Evolutionary conservation across 176 grass and related monocot species (phyloP).

Genomic region (Oryza glumipatula): DNA sequence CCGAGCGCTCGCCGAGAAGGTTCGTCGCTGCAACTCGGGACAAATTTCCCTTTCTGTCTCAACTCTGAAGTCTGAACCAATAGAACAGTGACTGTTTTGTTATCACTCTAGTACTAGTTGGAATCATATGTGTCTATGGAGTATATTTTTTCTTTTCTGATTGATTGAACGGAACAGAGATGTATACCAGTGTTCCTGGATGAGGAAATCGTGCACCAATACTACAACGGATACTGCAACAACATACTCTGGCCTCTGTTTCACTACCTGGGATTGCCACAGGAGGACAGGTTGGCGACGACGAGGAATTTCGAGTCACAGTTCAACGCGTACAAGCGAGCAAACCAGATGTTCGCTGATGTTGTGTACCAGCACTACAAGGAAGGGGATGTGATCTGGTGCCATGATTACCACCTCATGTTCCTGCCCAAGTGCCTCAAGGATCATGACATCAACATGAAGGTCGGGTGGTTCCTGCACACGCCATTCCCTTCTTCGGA

Average conservation of each 20-base stretch:
- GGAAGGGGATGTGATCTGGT: conserved; percentile 99
- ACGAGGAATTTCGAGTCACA: conserved; percentile 96
- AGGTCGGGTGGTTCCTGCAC: conserved; percentile 99
- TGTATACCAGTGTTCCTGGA: conserved; percentile 99
- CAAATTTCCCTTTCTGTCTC: neutral
- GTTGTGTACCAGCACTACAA: conserved; percentile 99
- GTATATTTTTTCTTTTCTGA: neutral
- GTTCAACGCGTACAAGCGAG: conserved; percentile 93
- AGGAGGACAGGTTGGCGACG: conserved; percentile 96
- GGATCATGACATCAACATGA: conserved; percentile 94
- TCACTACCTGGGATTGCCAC: conserved; percentile 93
- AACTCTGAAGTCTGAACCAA: conserved; percentile 29
- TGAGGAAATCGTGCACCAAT: conserved; percentile 98
- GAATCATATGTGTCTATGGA: neutral
- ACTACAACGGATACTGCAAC: conserved; percentile 99
- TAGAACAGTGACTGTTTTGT: conserved; percentile 49
- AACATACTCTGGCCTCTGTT: conserved; percentile 99
- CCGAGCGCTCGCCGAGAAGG: conserved; percentile 94
- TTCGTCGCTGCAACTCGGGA: conserved; percentile 9
- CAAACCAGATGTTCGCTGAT: conserved; percentile 98
- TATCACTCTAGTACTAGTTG: neutral
- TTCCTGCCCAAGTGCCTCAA: conserved; percentile 97
- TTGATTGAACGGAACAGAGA: conserved; percentile 62
- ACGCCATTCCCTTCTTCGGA: conserved; percentile 97
- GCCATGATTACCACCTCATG: conserved; percentile 99